Conservation (phyloP, 495 filamentous ascomycete genomes). For the Penicillium coffeae region DNA sequence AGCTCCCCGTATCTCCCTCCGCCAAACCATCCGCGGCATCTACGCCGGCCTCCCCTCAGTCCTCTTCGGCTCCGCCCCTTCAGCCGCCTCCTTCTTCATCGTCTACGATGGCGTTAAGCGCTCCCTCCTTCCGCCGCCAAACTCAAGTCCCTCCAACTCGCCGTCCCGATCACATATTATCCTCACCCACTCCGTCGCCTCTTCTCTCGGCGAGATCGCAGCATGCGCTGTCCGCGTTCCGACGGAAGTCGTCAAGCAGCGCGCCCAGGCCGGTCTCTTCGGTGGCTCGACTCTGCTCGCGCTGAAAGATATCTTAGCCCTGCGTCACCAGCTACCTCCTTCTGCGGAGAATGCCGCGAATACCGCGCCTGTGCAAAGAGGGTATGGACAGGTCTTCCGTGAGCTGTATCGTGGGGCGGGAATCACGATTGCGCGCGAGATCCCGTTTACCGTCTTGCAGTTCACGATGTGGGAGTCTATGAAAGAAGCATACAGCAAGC, state of each 20-base stretch:
- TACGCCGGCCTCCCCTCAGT: constrained; percentile 65
- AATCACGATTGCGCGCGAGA: constrained; percentile 90
- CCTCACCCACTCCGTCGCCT: constrained; percentile 78
- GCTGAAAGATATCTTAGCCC: constrained; percentile 64
- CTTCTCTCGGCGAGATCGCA: constrained; percentile 82
- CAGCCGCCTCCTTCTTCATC: constrained; percentile 97
- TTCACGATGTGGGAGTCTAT: constrained; percentile 96
- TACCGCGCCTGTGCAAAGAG: constrained; percentile 30
- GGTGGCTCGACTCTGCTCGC: constrained; percentile 47
- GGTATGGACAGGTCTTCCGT: constrained; percentile 59
- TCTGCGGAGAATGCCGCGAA: neutral
- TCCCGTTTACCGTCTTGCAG: constrained; percentile 94
- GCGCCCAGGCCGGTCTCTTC: constrained; percentile 82
- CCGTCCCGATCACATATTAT: constrained; percentile 35
- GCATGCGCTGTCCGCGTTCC: constrained; percentile 91
- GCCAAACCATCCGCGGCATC: constrained; percentile 63
- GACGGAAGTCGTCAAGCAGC: constrained; percentile 95
- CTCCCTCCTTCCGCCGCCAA: constrained; percentile 37
- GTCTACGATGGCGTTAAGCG: constrained; percentile 85
- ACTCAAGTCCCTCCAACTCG: constrained; percentile 8
- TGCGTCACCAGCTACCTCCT: constrained; percentile 24
- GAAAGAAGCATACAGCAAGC: constrained; percentile 56
- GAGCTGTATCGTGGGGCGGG: constrained; percentile 89
- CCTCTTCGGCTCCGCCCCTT: constrained; percentile 79
- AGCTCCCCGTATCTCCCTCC: constrained; percentile 31